Evolutionary conservation across 2,329 filamentous ascomycete species (phyloP).

Genomic region (Apiospora koreana): DNA sequence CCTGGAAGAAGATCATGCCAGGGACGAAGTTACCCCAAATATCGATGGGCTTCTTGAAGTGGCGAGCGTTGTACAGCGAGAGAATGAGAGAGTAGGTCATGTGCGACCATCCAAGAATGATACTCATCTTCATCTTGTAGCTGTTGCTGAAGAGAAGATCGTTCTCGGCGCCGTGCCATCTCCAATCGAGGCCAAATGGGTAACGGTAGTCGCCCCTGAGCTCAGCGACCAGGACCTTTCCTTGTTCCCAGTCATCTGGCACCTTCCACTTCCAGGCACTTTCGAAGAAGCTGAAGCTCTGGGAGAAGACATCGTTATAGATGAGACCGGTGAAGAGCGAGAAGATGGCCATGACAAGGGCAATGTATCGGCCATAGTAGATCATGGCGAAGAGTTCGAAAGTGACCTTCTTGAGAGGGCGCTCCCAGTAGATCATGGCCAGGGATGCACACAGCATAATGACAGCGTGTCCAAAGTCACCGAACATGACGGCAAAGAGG

Average conservation of each 20-base stretch:
- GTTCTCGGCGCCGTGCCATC: constrained; percentile 96
- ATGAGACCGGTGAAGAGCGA: constrained; percentile 96
- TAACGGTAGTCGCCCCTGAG: constrained; percentile 79
- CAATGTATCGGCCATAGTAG: constrained; percentile 98
- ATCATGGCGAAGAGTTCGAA: constrained; percentile 98
- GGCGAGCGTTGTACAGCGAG: constrained; percentile 87
- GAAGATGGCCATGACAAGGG: constrained; percentile 96
- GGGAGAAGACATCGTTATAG: constrained; percentile 97
- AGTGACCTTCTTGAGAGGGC: constrained; percentile 83
- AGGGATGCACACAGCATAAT: constrained; percentile 83
- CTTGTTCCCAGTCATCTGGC: constrained; percentile 67
- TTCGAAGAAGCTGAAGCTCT: constrained; percentile 83
- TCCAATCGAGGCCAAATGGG: constrained; percentile 93
- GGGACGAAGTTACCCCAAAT: constrained; percentile 98
- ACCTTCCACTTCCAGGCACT: constrained; percentile 84
- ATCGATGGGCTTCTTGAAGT: constrained; percentile 94
- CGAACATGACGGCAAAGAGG: constrained; percentile 99
- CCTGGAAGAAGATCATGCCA: constrained; percentile 99
- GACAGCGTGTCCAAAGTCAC: constrained; percentile 90
- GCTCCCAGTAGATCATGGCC: constrained; percentile 97
- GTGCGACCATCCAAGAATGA: constrained; percentile 93
- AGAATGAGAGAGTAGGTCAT: constrained; percentile 98
- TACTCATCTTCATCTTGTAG: constrained; percentile 99
- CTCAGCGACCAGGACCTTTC: constrained; percentile 63
- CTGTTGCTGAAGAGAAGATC: constrained; percentile 95